phyloP scores from a whole-genome alignment of 352 stramenopile genomes.

The Proteromonas lacertae region DNA sequence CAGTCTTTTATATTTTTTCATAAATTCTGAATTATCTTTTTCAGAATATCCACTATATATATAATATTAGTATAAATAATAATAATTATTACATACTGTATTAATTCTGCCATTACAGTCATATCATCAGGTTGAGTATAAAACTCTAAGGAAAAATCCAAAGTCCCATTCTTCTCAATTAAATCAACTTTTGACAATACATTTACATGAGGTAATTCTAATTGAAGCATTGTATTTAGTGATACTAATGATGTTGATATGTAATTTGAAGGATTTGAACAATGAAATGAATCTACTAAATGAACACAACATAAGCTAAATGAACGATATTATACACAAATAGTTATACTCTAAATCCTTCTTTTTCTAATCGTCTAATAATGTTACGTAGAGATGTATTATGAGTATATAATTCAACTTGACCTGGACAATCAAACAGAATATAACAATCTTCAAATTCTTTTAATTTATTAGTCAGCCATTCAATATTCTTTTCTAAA shows the following conservation, averaged over 20 bases:
- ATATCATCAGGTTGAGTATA: slow-evolving; percentile 21
- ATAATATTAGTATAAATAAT: slow-evolving; percentile 3
- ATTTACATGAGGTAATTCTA: slow-evolving; percentile 68
- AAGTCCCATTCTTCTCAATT: not conserved
- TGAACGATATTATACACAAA: slow-evolving; percentile 21
- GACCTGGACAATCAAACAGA: slow-evolving; percentile 88
- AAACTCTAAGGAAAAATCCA: slow-evolving; percentile 18
- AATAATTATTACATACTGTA: slow-evolving; percentile 18
- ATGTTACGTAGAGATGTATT: slow-evolving; percentile 17
- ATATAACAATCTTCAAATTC: slow-evolving; percentile 73
- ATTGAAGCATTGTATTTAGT: slow-evolving; percentile 79
- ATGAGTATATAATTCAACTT: slow-evolving; percentile 36
- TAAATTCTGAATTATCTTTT: slow-evolving; percentile 11
- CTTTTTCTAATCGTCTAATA: slow-evolving; percentile 13
- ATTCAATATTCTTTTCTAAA: slow-evolving; percentile 60
- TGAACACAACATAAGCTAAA: slow-evolving; percentile 15
- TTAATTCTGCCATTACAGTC: slow-evolving; percentile 20
- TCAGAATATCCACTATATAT: slow-evolving; percentile 5
- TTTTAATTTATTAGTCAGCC: slow-evolving; percentile 55
- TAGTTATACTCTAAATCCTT: slow-evolving; percentile 5
- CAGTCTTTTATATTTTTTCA: slow-evolving; percentile 14
- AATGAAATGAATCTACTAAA: slow-evolving; percentile 31
- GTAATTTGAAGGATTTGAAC: slow-evolving; percentile 73
- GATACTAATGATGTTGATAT: slow-evolving; percentile 79
- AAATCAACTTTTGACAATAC: slow-evolving; percentile 23